A percentile compares a stretch with the other conserved stretches of the same genome.
Evolutionary conservation across 805 yeast genomes (phyloP).

Genomic region (Sugiyamaella chiloensis): DNA sequence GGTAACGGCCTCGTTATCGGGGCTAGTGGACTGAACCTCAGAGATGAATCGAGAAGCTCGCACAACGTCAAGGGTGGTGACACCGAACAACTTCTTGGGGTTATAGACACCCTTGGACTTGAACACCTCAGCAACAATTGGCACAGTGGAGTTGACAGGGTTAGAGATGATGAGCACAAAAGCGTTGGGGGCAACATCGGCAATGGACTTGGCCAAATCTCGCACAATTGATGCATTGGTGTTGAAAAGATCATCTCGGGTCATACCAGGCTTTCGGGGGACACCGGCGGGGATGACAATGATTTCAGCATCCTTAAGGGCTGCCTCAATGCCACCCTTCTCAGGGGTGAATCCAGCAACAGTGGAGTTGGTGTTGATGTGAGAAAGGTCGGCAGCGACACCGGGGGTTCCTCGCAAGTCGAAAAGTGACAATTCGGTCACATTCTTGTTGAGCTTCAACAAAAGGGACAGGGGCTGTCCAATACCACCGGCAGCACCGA

Average conservation of each 20-base stretch:
- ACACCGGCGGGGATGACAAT: conserved; percentile 96
- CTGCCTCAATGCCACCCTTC: conserved; percentile 58
- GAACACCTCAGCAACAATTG: conserved; percentile 90
- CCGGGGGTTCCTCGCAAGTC: conserved; percentile 93
- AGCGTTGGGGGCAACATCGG: conserved; percentile 81
- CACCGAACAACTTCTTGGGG: conserved; percentile 92
- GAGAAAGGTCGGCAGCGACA: conserved; percentile 94
- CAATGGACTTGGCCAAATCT: conserved; percentile 83
- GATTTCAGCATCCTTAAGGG: conserved; percentile 68
- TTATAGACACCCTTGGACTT: conserved; percentile 83
- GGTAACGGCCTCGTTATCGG: conserved; percentile 69
- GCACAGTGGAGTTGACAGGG: conserved; percentile 97
- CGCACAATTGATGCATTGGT: conserved; percentile 95
- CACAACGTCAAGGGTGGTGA: conserved; percentile 88
- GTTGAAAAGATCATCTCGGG: conserved; percentile 94
- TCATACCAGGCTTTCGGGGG: conserved; percentile 98
- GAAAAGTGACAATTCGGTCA: conserved; percentile 79
- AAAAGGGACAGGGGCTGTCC: conserved; percentile 86
- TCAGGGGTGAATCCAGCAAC: conserved; percentile 89
- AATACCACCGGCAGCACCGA: conserved; percentile 97
- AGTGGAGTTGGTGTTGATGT: conserved; percentile 85
- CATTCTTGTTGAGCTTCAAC: conserved; percentile 83
- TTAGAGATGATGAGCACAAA: conserved; percentile 79
- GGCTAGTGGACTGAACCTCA: conserved; percentile 66
- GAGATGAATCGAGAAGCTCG: conserved; percentile 87